Conservation (phyloP, 2,329 filamentous ascomycete species). For the Arthrobotrys sinensis region DNA sequence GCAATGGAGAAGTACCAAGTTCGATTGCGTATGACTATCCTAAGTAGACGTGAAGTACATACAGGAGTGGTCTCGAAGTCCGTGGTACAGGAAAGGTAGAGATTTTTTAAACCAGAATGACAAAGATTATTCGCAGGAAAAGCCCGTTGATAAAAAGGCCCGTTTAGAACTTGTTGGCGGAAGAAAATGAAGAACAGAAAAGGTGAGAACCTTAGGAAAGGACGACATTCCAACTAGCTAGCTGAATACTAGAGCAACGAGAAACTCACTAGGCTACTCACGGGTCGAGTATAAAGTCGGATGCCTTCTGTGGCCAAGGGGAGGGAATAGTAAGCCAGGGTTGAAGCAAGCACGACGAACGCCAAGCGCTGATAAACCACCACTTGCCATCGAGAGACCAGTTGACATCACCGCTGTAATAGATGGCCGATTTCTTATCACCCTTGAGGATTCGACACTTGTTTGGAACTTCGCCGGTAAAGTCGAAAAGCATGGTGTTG, state of each 20-base stretch:
- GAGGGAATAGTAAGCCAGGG: slow-evolving; percentile 30
- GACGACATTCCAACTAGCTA: not conserved
- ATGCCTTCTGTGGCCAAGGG: slow-evolving; percentile 18
- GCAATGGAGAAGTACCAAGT: too few species aligned
- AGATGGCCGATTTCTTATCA: slow-evolving; percentile 5
- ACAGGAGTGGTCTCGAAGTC: too few species aligned
- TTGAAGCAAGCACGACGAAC: slow-evolving; percentile 18
- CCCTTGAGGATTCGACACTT: slow-evolving; percentile 18
- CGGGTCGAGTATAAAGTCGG: not conserved
- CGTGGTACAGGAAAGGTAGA: too few species aligned
- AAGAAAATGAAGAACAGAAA: too few species aligned
- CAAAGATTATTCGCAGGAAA: too few species aligned
- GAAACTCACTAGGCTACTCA: not conserved
- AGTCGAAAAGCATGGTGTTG: slow-evolving; percentile 26
- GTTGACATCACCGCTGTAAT: slow-evolving; percentile 25
- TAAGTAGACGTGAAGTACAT: too few species aligned
- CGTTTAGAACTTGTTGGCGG: too few species aligned
- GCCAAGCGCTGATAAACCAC: slow-evolving; percentile 47
- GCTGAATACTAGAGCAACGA: too few species aligned
- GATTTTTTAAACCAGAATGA: too few species aligned
- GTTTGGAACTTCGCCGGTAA: not conserved
- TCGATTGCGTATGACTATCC: too few species aligned
- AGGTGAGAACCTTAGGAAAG: not conserved
- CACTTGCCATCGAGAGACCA: slow-evolving; percentile 40
- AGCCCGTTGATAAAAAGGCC: too few species aligned